Evolutionary conservation across 2,329 filamentous ascomycete species (phyloP), one percentile per base, ranked within the genome.

Genomic region (Rutstroemia sp.): DNA sequence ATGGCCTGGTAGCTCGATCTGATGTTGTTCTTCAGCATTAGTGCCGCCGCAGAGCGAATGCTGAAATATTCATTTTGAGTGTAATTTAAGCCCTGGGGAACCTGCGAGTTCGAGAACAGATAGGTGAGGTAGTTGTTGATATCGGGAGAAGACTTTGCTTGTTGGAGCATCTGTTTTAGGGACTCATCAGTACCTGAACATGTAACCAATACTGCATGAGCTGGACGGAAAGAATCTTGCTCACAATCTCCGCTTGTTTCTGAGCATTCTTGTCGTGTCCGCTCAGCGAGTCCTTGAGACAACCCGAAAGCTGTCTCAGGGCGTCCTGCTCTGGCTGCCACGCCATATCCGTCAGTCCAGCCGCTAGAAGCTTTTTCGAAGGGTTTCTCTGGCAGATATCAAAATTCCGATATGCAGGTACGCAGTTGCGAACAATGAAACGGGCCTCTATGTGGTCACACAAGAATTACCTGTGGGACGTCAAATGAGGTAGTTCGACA

Each of bases 41-140:
- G 85, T 56, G 89, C 92, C 25, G 92, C 92, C 10, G 92, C 88
- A 59, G 89, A 88, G 61, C 94, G 87, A 59, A 95, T 86, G 51
- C 89, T 75, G 70, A 87, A 81, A 75, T 90, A 86, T 69, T 88
- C 77, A 61, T 79, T 68, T 63, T 76, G 67, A 52, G 78, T 80
- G 64, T 82, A 80, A 64, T 76, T 76, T 68, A 88, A 75, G 61
- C 77, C 83, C 56, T 76, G 73, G 48, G 87, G 82, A 51, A 78
- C 76, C 61, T 84, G 78, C 56, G 82, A 71, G 65, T 82, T 90
- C 58, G 88, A 89, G 73, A 95, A 89, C 60, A 99, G 82, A 73
- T 88, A 96, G 64, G 89, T 88, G 46, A 99, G 84, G 73, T 99
- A 99, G 75, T 97, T 97, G 77, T 95, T 92, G 77, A 96, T 89